Evolutionary conservation across 2,329 filamentous ascomycete species (phyloP).

Genomic region (Colletotrichum acutatum): DNA sequence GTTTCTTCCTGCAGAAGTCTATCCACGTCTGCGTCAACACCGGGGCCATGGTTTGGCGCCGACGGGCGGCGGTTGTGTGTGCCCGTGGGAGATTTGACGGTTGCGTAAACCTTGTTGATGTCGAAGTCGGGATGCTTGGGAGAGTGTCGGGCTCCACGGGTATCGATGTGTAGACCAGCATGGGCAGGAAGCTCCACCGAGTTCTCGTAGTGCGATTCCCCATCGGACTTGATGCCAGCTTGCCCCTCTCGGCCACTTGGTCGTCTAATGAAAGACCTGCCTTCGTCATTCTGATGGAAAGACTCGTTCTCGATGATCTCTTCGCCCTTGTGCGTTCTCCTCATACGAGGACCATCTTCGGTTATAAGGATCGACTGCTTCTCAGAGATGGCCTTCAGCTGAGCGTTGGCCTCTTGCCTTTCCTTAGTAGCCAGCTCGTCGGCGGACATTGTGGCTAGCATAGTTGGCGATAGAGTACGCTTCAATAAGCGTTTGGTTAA

Average conservation of each 20-base stretch:
- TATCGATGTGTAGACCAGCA: constrained; percentile 55
- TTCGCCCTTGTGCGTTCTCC: constrained; percentile 94
- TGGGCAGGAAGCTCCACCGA: constrained; percentile 42
- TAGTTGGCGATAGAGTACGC: constrained; percentile 76
- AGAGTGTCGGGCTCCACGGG: constrained; percentile 57
- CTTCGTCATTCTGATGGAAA: constrained; percentile 46
- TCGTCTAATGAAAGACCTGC: constrained; percentile 49
- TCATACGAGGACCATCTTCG: constrained; percentile 79
- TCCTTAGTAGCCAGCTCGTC: constrained; percentile 95
- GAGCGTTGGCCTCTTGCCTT: constrained; percentile 79
- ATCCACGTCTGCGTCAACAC: constrained; percentile 89
- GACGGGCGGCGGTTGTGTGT: constrained; percentile 60
- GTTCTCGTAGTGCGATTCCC: constrained; percentile 23
- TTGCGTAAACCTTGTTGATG: constrained; percentile 86
- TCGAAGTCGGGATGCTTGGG: constrained; percentile 75
- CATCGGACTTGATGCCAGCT: constrained; percentile 27
- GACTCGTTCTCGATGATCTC: constrained; percentile 85
- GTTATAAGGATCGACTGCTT: constrained; percentile 88
- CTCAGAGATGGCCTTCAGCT: constrained; percentile 81
- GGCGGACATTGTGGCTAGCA: constrained; percentile 86
- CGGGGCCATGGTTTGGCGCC: constrained; percentile 65
- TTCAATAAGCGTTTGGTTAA: constrained; percentile 81
- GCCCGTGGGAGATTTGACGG: constrained; percentile 78
- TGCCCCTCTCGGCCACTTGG: constrained; percentile 45
- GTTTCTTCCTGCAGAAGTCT: constrained; percentile 84